Percentiles rank a stretch among this genome's conserved stretches.
phyloP scores from a whole-genome alignment of 2,329 filamentous ascomycete genomes.

The Penicillium janthinellum region DNA sequence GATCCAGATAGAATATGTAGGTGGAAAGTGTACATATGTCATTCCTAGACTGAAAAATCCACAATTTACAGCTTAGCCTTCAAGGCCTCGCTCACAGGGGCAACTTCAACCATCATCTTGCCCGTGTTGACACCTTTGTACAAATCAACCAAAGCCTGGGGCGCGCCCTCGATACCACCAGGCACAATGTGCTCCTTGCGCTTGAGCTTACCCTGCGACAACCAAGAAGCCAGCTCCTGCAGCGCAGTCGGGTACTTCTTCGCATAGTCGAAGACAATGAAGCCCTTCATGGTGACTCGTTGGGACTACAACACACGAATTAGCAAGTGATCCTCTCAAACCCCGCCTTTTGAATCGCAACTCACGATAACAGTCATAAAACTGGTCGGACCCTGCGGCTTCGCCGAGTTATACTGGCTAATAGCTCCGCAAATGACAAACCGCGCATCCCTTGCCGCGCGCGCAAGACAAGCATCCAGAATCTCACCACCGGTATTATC shows the following conservation, averaged over 20 bases:
- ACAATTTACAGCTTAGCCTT: constrained; percentile 48
- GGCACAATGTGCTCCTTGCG: constrained; percentile 69
- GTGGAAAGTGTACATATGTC: too few species aligned
- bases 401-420: constrained; percentile 66
- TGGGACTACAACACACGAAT: constrained; percentile 31
- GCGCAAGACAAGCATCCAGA: constrained; percentile 64
- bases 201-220: constrained; percentile 72
- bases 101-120: constrained; percentile 56
- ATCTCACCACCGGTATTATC: constrained; percentile 76
- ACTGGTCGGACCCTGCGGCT: constrained; percentile 58
- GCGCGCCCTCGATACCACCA: constrained; percentile 67
- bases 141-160: constrained; percentile 63
- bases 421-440: constrained; percentile 74
- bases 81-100: constrained; percentile 38
- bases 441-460: constrained; percentile 64
- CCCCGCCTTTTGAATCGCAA: neutral
- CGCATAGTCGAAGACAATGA: constrained; percentile 71
- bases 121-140: constrained; percentile 72
- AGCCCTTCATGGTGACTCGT: constrained; percentile 63
- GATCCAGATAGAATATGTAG: neutral
- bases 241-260: constrained; percentile 60
- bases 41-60: neutral
- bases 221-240: constrained; percentile 65
- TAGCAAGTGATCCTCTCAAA: constrained; percentile 12
- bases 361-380: constrained; percentile 45